phyloP scores from a whole-genome alignment of 1,139 yeast genomes.

The Nakaseomyces uthaithaninus region DNA sequence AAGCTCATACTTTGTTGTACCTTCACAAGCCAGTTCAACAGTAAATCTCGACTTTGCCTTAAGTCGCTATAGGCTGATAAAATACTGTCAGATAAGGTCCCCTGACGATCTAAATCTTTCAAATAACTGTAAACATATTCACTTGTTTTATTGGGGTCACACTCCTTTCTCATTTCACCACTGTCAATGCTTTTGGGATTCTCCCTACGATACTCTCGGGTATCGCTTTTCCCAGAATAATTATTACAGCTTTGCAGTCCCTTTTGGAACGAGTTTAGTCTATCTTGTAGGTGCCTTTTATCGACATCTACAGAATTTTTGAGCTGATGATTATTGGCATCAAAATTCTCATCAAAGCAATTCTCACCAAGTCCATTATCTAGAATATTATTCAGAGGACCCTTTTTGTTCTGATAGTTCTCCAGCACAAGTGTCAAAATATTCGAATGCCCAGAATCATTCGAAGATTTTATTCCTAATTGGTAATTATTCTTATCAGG shows the following conservation, averaged over 20 bases:
- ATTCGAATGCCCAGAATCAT: not conserved
- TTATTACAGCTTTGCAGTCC: too few species aligned
- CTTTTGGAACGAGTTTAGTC: too few species aligned
- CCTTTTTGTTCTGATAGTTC: not conserved
- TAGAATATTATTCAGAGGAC: too few species aligned
- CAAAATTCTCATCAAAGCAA: too few species aligned
- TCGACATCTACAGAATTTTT: too few species aligned
- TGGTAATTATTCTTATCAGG: not conserved
- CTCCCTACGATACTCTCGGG: too few species aligned
- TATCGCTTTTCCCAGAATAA: too few species aligned
- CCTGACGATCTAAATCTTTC: not conserved
- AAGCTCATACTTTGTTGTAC: conserved; percentile 1
- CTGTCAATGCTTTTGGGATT: too few species aligned
- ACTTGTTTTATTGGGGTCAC: not conserved
- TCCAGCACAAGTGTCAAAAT: not conserved
- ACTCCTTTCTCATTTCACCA: too few species aligned
- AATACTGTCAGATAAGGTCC: not conserved
- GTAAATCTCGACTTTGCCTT: conserved; percentile 2
- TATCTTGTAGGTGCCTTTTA: too few species aligned
- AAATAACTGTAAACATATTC: not conserved
- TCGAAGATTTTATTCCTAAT: not conserved
- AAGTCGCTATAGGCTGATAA: not conserved
- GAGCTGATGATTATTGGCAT: too few species aligned
- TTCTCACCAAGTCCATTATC: too few species aligned
- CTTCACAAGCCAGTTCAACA: conserved; percentile 2